Percentiles rank a stretch among this genome's conserved stretches.
Conservation (phyloP, 2,329 filamentous ascomycete genomes). For the Pseudopithomyces maydicus region DNA sequence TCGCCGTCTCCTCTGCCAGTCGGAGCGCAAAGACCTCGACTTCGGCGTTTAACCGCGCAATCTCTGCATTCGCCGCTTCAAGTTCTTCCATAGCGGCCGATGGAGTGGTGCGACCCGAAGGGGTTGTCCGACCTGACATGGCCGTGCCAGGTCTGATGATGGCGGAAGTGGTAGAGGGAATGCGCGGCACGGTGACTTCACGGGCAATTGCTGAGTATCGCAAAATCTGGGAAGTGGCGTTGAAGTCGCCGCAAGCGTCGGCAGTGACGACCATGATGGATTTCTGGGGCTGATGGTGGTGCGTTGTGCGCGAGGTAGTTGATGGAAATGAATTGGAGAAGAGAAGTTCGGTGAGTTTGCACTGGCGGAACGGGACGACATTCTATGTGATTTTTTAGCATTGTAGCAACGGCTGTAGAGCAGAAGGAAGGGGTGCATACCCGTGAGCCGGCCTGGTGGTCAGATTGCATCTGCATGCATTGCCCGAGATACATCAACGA, state of each 20-base stretch:
- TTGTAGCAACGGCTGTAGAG: neutral
- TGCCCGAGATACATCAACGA: constrained; percentile 98
- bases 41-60: constrained; percentile 77
- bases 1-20: constrained; percentile 72
- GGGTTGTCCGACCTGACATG: constrained; percentile 36
- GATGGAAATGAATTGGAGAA: constrained; percentile 58
- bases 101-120: constrained; percentile 54
- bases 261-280: constrained; percentile 97
- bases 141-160: constrained; percentile 62
- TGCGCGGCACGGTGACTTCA: constrained; percentile 88
- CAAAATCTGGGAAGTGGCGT: constrained; percentile 93
- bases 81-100: constrained; percentile 65
- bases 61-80: constrained; percentile 80
- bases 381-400: constrained; percentile 24
- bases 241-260: constrained; percentile 91
- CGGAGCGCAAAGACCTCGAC: constrained; percentile 75
- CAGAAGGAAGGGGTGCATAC: constrained; percentile 49
- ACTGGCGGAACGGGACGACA: constrained; percentile 74
- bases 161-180: constrained; percentile 79
- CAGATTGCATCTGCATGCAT: constrained; percentile 93
- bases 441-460: constrained; percentile 74
- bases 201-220: constrained; percentile 91
- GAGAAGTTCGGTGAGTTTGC: constrained; percentile 59
- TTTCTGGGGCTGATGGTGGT: constrained; percentile 69
- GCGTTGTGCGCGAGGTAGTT: constrained; percentile 50